phyloP scores from a whole-genome alignment of 192 early-diverging fungal species.

The Linderina pennispora region DNA sequence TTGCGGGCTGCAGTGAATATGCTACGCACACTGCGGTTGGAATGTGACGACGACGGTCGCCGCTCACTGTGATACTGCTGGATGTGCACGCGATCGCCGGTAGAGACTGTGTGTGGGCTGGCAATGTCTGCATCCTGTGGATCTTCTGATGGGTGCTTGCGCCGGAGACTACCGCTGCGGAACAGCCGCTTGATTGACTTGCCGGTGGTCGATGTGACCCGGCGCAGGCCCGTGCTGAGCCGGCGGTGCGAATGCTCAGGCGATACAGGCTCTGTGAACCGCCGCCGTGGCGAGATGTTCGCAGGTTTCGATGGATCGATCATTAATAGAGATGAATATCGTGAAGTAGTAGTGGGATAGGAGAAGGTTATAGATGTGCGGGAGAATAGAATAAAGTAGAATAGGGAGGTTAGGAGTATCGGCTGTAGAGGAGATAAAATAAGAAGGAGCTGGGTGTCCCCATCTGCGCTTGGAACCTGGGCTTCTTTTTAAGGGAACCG shows the following conservation, averaged over 20 bases:
- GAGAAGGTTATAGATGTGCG: too few relatives aligned
- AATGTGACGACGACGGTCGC: conserved; percentile 27
- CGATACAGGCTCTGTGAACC: too few relatives aligned
- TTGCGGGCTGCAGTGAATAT: conserved; percentile 37
- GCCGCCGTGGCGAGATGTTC: too few relatives aligned
- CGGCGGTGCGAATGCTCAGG: not conserved
- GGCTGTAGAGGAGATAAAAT: too few relatives aligned
- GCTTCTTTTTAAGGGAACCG: too few relatives aligned
- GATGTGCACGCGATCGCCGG: not conserved
- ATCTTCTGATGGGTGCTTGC: not conserved
- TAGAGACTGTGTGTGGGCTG: not conserved
- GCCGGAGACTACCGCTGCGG: conserved; percentile 2
- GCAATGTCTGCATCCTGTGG: not conserved
- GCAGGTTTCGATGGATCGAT: too few relatives aligned
- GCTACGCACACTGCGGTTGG: conserved; percentile 26
- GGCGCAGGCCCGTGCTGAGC: conserved; percentile 5
- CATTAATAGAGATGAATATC: not conserved
- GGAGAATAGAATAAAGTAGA: too few relatives aligned
- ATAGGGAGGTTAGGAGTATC: too few relatives aligned
- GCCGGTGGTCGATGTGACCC: conserved; percentile 16
- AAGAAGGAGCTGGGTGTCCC: too few relatives aligned
- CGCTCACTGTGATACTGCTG: not conserved
- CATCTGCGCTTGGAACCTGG: too few relatives aligned
- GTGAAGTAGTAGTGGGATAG: too few relatives aligned
- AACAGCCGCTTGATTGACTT: conserved; percentile 32